A percentile compares a stretch with the other conserved stretches of the same genome.
These are phyloP conservation scores for Fraxinus sp. DNA, from an alignment of 305 asterid genomes.

Conservation along the genomic window DNA sequence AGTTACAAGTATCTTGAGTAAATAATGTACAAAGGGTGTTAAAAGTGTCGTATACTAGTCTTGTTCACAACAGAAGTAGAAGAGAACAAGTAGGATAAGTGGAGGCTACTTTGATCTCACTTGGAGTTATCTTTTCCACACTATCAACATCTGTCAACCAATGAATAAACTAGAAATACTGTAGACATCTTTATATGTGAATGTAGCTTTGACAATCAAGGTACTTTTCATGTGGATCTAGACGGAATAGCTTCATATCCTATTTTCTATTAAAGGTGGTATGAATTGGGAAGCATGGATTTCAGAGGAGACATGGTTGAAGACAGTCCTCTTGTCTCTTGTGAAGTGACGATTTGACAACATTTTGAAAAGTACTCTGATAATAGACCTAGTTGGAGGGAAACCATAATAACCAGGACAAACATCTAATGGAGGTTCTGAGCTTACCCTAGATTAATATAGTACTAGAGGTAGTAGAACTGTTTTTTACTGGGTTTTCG, in stretches of 20 bases:
- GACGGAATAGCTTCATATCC: neutral
- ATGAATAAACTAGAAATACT: neutral
- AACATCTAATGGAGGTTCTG: neutral
- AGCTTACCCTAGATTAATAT: neutral
- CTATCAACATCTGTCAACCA: neutral
- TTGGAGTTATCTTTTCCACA: neutral
- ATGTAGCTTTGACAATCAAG: neutral
- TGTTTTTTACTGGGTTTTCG: neutral
- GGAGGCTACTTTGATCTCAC: neutral
- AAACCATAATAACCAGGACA: neutral
- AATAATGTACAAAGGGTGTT: neutral
- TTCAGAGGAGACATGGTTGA: neutral
- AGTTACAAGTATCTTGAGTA: neutral
- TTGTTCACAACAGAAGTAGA: neutral
- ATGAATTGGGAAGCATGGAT: neutral
- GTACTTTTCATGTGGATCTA: neutral
- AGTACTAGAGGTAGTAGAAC: neutral
- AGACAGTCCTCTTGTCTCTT: neutral
- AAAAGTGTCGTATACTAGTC: neutral
- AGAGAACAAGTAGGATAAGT: neutral
- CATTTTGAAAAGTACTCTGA: neutral
- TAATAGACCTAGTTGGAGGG: neutral
- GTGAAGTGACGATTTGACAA: neutral
- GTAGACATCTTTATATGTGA: neutral
- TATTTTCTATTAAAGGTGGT: neutral